Evolutionary conservation across 1,284 basidiomycete genomes (phyloP).

Genomic region (Fomitiporia mediterranea): DNA sequence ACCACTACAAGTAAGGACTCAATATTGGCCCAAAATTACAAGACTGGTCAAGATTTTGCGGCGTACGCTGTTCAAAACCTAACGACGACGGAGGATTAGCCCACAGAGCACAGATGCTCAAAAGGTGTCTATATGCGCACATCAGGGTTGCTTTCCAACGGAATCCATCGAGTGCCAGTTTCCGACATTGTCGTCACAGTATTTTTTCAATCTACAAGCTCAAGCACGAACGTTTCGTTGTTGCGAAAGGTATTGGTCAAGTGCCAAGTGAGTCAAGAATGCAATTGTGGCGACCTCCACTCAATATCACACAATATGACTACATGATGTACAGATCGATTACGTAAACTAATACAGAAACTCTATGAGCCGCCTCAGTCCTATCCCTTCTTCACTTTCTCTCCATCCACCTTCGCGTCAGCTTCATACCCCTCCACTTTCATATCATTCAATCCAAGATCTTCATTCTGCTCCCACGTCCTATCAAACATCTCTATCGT

Average conservation of each 20-base stretch:
- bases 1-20: constrained; percentile 54
- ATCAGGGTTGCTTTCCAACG: constrained; percentile 74
- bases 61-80: constrained; percentile 25
- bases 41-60: neutral
- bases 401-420: neutral
- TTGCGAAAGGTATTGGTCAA: neutral
- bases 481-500: constrained; percentile 79
- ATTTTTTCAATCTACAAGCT: neutral
- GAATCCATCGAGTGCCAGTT: constrained; percentile 49
- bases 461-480: constrained; percentile 90
- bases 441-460: constrained; percentile 95
- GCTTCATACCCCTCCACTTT: constrained; percentile 80
- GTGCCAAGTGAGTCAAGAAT: neutral
- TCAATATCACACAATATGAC: too few relatives aligned
- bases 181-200: constrained; percentile 15
- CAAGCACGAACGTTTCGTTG: too few relatives aligned
- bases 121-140: constrained; percentile 33
- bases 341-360: too few relatives aligned
- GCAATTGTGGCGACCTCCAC: too few relatives aligned
- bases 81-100: neutral
- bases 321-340: too few relatives aligned
- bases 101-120: constrained; percentile 7
- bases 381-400: neutral
- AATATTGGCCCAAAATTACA: neutral
- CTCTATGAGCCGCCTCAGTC: neutral